Evolutionary conservation across 1,284 basidiomycete species (phyloP), one percentile per base, ranked within the genome.

Genomic region (Mrakiaceae sp.): DNA sequence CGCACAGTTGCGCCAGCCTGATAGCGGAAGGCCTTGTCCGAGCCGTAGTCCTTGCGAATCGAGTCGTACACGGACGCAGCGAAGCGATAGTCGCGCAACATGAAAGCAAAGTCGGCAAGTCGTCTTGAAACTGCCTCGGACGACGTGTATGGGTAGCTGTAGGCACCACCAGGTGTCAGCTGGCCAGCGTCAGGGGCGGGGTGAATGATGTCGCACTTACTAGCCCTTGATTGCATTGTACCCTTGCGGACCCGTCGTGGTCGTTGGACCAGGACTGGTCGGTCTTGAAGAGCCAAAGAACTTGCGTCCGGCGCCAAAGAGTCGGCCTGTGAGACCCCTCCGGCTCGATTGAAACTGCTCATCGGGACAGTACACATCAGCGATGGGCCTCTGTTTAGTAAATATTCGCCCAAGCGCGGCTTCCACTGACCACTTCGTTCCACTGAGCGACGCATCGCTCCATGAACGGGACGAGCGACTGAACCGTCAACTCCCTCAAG

Each of bases 391-490:
- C 40, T 49, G 56, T 53, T 44, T 1, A 11, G 9, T 46, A 39
- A 44, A 47, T 58, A 62, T 48, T 43, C 42, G 51, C 12, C 47
- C 44, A 58, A 55, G 56, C 16, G 54, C 10, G 46, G 48, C 44
- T 8, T 60, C 60, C 10, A 71, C 79, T 68, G 71, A 88, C 87
- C 68, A 82, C 82, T 78, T 98, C 95, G 73, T 96, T 96, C 88
- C 92, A 96, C 66, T 96, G 90, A 57, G 92, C 74, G 1, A 96
- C 87, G 71, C 86, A 87, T 70, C 88, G 88, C 77, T 98, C 95
- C 90, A 98, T 93, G 87, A 89, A 97, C 0, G 95, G 95, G 3
- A 98, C 78, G 48, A 98, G 78, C 70, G 88, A 93, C 83, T 92
- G 91, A 4, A 87, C 86, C 2, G 92, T 82, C 69, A 98, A 87